Base-by-base conservation (phyloP, 257 asterid genomes). In the Lycium barbarum region DNA sequence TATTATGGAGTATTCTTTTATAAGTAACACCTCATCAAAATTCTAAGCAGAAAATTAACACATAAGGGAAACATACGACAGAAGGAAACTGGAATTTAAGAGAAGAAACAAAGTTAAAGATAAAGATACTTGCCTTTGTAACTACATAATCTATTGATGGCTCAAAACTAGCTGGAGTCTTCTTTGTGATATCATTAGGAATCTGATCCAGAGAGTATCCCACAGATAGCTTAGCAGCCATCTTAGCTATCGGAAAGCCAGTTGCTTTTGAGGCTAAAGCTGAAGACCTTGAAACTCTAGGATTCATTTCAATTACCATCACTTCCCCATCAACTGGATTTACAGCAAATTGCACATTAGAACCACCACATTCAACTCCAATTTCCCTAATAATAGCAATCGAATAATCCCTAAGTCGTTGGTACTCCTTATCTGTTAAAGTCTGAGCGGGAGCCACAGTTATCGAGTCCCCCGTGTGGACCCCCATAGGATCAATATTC, bases 391-490 rank as follows among this genome's bases (percentile, higher is more conserved):
- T 97, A 84, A 97, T 97, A 82, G 99, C 99, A 86, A 97, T 89
- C 49, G 99, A 94, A 87, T 97, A 95, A 88, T 97, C 99, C 92
- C 99, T 94, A 36, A 97, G 95, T 2, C 98, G 88, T 87, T 97
- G 99, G 85, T 95, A 95, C 91, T 97, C 99, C 88, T 90, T 97
- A 84, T 97, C 99, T 0, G 99, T 95, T 97, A 97, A 89, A 20
- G 99, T 94, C 85, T 97, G 99, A 9, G 99, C 99, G 58, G 98
- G 99, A 78, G 99, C 99, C 78, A 97, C 99, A 62, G 99, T 95
- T 83, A 97, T 97, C 43, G 99, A 95, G 84, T 97, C 99, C 83
- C 99, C 99, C 0, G 99, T 97, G 88, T 97, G 99, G 80, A 97
- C 94, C 8, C 99, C 99, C 99, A 97, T 95, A 2, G 98, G 98